Evolutionary conservation across 2,329 filamentous ascomycete species (phyloP), one percentile per base, ranked within the genome.

Genomic region (Aurifilum marmelostoma): DNA sequence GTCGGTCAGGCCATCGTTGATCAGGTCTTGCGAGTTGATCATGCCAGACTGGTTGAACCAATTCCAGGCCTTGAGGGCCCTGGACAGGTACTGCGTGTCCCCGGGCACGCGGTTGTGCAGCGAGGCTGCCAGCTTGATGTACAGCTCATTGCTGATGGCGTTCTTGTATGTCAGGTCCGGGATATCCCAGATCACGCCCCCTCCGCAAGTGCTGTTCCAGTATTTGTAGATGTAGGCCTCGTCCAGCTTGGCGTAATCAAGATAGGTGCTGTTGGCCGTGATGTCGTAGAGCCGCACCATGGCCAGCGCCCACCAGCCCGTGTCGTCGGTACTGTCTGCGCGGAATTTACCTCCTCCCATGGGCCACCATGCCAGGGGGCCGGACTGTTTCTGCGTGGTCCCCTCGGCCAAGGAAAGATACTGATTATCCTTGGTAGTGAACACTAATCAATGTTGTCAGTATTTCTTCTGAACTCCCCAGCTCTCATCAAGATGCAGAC

Each of bases 271-370:
- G 59, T 88, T 79, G 3, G 79, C 77, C 0, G 87, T 87, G 21
- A 87, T 78, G 73, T 90, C 88, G 73, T 82, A 88, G 5, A 85
- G 80, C 32, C 84, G 82, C 66, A 89, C 84, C 81, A 87, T 84
- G 24, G 81, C 87, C 69, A 89, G 80, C 12, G 83, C 87, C 88
- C 88, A 90, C 88, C 88, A 89, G n/a, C 85, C 83, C 74, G 87
- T 84, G 73, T 89, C 88, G 71, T 90, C 88, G 72, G 80, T 81
- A 65, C 77, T 79, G 65, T 80, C 78, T 24, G 77, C 79, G 52
- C 79, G 79, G 72, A 82, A 82, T 52, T 78, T 73, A 27, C 80
- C 80, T 18, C 72, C 75, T 21, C 79, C 79, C 52, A 79, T 72
- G 0, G 79, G 77, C 78, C 79, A 80, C 76, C 78, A 79, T 0